A percentile compares a stretch with the other conserved stretches of the same genome.
These are phyloP conservation scores for Silene uniflora DNA, from an alignment of 148 eudicot species.

Conservation along the genomic window DNA sequence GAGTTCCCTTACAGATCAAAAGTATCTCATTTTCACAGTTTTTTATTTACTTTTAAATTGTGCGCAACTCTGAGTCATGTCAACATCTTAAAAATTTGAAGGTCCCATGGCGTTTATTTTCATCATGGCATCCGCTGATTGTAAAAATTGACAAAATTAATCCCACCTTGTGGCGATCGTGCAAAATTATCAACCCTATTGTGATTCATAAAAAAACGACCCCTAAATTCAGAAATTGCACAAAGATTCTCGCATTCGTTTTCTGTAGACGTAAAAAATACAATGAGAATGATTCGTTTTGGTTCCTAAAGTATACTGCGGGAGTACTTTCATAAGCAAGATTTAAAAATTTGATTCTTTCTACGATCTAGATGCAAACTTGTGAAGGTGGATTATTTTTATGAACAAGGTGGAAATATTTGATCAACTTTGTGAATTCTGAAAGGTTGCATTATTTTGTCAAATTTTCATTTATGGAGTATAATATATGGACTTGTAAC, in stretches of 20 bases:
- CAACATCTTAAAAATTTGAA: background rate
- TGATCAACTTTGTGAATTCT: too few species aligned
- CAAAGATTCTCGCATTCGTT: background rate
- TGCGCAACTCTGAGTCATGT: background rate
- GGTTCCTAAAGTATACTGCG: background rate
- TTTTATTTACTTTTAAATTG: background rate
- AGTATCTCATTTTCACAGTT: slow-evolving; percentile 36
- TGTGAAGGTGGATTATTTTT: background rate
- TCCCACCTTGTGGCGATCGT: background rate
- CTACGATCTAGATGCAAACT: background rate
- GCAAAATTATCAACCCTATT: background rate
- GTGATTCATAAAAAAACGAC: background rate
- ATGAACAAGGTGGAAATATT: background rate
- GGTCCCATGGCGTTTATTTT: background rate
- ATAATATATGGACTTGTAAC: background rate
- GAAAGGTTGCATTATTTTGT: too few species aligned
- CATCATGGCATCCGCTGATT: background rate
- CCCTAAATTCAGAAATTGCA: background rate
- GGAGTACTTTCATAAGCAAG: background rate
- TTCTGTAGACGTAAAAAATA: background rate
- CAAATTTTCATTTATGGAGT: too few species aligned
- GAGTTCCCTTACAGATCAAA: slow-evolving; percentile 79
- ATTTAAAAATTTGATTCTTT: background rate
- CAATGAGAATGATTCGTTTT: too few species aligned
- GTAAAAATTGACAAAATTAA: background rate